These are phyloP conservation scores for Salix brachista DNA, from an alignment of 345 rosid genomes.

Conservation along the genomic window DNA sequence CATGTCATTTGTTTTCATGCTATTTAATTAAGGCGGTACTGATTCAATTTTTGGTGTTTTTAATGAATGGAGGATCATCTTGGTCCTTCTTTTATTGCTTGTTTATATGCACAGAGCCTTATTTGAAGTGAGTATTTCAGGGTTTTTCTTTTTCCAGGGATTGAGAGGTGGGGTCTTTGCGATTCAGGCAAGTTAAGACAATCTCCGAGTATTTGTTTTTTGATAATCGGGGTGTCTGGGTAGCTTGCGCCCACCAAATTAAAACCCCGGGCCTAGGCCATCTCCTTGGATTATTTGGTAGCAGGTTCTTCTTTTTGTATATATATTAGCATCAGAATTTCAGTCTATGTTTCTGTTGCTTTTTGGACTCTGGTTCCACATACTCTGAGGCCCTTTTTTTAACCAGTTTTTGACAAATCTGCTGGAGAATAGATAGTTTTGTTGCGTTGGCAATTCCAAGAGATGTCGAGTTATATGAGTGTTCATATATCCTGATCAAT, in stretches of 20 bases:
- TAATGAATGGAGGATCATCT: background rate
- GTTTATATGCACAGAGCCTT: background rate
- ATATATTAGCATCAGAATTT: conserved; percentile 21
- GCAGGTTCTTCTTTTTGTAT: conserved; percentile 3
- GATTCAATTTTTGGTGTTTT: background rate
- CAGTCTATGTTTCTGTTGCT: conserved; percentile 25
- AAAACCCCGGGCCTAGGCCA: too few relatives aligned
- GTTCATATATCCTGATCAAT: conserved; percentile 10
- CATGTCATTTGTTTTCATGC: background rate
- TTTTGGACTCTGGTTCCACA: conserved; percentile 22
- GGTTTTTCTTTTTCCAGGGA: conserved; percentile 7
- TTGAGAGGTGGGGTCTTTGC: conserved; percentile 9
- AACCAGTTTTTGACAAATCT: conserved; percentile 7
- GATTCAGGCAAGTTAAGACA: conserved; percentile 1
- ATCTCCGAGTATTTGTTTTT: background rate
- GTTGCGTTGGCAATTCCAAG: conserved; percentile 16
- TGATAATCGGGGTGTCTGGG: too few relatives aligned
- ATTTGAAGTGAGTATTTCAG: background rate
- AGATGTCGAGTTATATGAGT: conserved; percentile 70
- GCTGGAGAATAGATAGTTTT: conserved; percentile 10
- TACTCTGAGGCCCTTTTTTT: conserved; percentile 12
- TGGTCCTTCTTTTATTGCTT: conserved; percentile 8
- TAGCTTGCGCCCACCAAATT: too few relatives aligned
- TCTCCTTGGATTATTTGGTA: background rate
- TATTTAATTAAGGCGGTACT: background rate